Evolutionary conservation across 1,284 basidiomycete genomes (phyloP).

Genomic region (Mycena citricolor): DNA sequence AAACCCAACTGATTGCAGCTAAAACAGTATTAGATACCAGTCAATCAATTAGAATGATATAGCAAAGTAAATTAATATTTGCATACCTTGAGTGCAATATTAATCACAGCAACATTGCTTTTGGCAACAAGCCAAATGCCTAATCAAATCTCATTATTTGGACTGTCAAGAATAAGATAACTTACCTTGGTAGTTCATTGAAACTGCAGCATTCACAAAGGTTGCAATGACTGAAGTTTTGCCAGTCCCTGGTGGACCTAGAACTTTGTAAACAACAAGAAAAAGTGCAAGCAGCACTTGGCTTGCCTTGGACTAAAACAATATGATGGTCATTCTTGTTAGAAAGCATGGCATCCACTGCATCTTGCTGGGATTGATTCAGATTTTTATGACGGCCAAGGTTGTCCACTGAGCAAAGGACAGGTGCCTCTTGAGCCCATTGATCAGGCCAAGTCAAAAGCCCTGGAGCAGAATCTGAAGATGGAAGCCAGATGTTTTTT

Average conservation of each 20-base stretch:
- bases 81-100: constrained; percentile 51
- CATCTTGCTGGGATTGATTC: constrained; percentile 54
- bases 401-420: constrained; percentile 21
- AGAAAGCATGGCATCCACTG: constrained; percentile 54
- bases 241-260: constrained; percentile 47
- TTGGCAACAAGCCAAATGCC: constrained; percentile 75
- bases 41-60: constrained; percentile 37
- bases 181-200: constrained; percentile 7
- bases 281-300: constrained; percentile 23
- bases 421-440: constrained; percentile 28
- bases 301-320: constrained; percentile 52
- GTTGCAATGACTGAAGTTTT: constrained; percentile 60
- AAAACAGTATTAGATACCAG: constrained; percentile 57
- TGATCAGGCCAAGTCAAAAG: constrained; percentile 44
- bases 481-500: constrained; percentile 50
- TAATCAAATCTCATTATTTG: constrained; percentile 28
- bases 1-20: constrained; percentile 19
- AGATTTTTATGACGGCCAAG: constrained; percentile 32
- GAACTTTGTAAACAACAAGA: constrained; percentile 32
- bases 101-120: constrained; percentile 40
- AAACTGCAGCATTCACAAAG: constrained; percentile 32
- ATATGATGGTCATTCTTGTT: constrained; percentile 40
- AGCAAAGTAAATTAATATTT: neutral
- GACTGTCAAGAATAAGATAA: neutral
- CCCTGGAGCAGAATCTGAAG: constrained; percentile 18